Evolutionary conservation across 192 early-diverging fungal genomes (phyloP).

Genomic region (Coemansia sp.): DNA sequence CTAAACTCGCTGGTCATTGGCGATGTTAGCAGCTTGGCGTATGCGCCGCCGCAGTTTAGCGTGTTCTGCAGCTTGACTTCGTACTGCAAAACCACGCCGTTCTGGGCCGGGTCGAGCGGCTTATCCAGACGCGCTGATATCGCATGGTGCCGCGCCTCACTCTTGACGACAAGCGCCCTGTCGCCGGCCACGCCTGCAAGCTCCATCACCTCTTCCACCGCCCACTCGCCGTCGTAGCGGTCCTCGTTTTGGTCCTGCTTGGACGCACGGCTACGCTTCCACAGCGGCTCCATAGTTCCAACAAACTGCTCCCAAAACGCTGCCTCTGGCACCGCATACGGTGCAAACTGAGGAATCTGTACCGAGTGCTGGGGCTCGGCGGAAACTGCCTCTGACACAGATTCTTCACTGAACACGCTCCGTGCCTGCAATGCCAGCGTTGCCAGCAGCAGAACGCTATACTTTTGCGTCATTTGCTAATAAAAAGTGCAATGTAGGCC

Average conservation of each 20-base stretch:
- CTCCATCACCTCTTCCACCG: conserved; percentile 67
- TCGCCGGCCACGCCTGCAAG: conserved; percentile 66
- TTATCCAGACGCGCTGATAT: conserved; percentile 72
- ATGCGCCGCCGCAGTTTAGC: conserved; percentile 85
- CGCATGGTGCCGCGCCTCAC: conserved; percentile 80
- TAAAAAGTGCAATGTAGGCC: neutral
- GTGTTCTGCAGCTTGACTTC: conserved; percentile 77
- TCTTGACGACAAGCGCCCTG: conserved; percentile 76
- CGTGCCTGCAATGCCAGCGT: conserved; percentile 30
- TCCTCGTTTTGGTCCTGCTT: conserved; percentile 33
- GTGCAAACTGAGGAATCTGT: conserved; percentile 26
- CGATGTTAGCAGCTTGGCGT: conserved; percentile 69
- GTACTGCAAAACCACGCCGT: conserved; percentile 81
- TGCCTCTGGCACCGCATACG: conserved; percentile 28
- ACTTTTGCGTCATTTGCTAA: conserved; percentile 23
- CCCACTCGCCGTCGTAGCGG: conserved; percentile 78
- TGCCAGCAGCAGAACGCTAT: conserved; percentile 22
- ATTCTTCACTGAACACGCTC: conserved; percentile 8
- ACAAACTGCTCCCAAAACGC: conserved; percentile 53
- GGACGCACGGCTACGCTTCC: conserved; percentile 36
- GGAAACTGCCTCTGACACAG: neutral
- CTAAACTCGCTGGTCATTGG: conserved; percentile 5
- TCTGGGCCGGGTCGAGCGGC: conserved; percentile 71
- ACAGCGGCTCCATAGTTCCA: conserved; percentile 12
- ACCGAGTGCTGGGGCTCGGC: conserved; percentile 8